These are phyloP conservation scores for Pythium aristosporum DNA, from an alignment of 352 stramenopile genomes.

Conservation along the genomic window DNA sequence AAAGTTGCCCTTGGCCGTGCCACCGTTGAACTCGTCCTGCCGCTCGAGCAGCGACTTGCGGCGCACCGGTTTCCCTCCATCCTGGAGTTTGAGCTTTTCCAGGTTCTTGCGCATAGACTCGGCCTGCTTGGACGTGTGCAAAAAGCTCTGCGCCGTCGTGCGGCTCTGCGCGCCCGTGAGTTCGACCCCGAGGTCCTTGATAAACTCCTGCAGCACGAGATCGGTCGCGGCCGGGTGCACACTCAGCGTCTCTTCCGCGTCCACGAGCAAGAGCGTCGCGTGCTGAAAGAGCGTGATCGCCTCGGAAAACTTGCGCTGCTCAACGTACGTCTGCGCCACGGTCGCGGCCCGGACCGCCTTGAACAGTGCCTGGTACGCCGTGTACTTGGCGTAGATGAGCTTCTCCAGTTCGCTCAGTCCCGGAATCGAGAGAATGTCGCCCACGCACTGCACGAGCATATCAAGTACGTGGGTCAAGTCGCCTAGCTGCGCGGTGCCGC, in stretches of 20 bases:
- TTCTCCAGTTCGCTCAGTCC: constrained; percentile 52
- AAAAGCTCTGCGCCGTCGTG: constrained; percentile 70
- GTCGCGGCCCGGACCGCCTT: constrained; percentile 58
- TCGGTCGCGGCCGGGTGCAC: constrained; percentile 63
- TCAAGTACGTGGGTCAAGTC: constrained; percentile 81
- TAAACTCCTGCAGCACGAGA: constrained; percentile 59
- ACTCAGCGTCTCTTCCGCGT: constrained; percentile 58
- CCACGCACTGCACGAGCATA: constrained; percentile 80
- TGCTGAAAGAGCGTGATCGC: constrained; percentile 74
- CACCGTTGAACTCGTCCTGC: constrained; percentile 54
- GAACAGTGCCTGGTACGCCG: constrained; percentile 68
- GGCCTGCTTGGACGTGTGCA: constrained; percentile 55
- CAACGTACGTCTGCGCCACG: constrained; percentile 66
- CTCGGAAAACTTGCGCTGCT: constrained; percentile 66
- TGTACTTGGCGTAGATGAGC: constrained; percentile 57
- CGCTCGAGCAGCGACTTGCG: constrained; percentile 50
- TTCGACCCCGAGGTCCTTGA: constrained; percentile 54
- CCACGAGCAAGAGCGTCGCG: constrained; percentile 52
- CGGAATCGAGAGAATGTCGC: constrained; percentile 74
- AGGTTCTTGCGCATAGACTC: constrained; percentile 64
- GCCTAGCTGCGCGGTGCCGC: constrained; percentile 38
- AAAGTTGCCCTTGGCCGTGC: constrained; percentile 46
- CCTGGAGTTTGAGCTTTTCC: constrained; percentile 51
- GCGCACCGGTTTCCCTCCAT: constrained; percentile 26
- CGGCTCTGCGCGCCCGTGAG: constrained; percentile 64